Percentiles rank a stretch among this genome's conserved stretches.
Conservation (phyloP, 257 asterid species). For the Eucommia ulmoides region DNA sequence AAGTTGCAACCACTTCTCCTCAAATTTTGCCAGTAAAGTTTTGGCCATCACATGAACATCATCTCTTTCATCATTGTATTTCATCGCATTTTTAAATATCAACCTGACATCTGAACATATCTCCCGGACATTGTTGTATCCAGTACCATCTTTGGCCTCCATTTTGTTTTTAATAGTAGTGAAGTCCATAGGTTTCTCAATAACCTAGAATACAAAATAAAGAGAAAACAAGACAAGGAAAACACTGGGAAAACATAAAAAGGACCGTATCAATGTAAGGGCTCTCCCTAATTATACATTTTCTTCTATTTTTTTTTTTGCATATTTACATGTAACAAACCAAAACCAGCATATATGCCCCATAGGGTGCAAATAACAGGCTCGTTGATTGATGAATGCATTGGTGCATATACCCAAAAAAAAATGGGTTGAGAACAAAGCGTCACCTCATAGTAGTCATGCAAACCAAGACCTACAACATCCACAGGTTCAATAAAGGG, state of each 20-base stretch:
- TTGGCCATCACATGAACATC: conserved; percentile 87
- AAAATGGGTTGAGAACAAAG: background rate
- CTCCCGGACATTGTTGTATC: conserved; percentile 77
- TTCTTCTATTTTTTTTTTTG: no score
- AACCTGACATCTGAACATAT: conserved; percentile 78
- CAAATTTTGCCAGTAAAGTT: conserved; percentile 68
- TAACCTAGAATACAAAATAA: conserved; percentile 34
- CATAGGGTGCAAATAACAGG: no score
- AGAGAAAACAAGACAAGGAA: conserved; percentile 6
- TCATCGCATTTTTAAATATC: conserved; percentile 87
- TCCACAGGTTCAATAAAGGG: conserved; percentile 95
- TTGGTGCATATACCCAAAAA: background rate
- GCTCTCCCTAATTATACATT: no score
- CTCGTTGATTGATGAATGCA: background rate
- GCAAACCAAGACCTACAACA: conserved; percentile 77
- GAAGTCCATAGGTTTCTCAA: conserved; percentile 96
- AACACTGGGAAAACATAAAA: no score
- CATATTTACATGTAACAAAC: no score
- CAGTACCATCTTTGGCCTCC: conserved; percentile 80
- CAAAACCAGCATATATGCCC: no score
- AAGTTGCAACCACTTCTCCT: conserved; percentile 81
- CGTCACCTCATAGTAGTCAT: conserved; percentile 67
- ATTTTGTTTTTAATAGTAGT: conserved; percentile 72
- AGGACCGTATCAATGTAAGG: no score
- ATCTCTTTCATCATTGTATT: conserved; percentile 65